Conservation (phyloP, 2,329 filamentous ascomycete genomes). For the Pseudopyricularia javanii region DNA sequence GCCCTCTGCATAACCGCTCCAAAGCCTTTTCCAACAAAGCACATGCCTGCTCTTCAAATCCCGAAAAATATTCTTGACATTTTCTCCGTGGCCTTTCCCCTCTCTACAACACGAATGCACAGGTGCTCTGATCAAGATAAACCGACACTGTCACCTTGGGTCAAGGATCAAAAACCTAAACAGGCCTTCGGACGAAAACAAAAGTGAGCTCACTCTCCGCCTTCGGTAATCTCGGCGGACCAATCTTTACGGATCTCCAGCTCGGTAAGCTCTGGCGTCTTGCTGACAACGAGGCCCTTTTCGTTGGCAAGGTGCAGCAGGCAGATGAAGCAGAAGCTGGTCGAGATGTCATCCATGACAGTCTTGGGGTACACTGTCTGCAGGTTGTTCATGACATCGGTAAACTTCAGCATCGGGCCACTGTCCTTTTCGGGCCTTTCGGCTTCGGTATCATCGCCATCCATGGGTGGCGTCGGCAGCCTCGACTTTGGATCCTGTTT, state of each 20-base stretch:
- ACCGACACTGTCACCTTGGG: no score
- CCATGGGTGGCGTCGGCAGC: slow-evolving; percentile 14
- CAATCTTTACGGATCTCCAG: slow-evolving; percentile 50
- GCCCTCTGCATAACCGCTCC: no score
- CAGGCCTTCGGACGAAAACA: background rate
- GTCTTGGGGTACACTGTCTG: slow-evolving; percentile 76
- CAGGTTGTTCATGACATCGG: slow-evolving; percentile 78
- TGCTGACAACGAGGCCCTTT: slow-evolving; percentile 70
- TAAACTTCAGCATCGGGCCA: slow-evolving; percentile 64
- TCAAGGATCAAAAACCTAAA: background rate
- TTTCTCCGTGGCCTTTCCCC: no score
- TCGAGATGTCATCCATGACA: slow-evolving; percentile 88
- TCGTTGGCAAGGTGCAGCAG: slow-evolving; percentile 86
- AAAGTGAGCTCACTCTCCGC: slow-evolving; percentile 15
- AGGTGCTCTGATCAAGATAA: no score
- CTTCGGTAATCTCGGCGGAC: slow-evolving; percentile 42
- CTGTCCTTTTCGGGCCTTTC: slow-evolving; percentile 14
- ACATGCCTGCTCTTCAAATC: no score
- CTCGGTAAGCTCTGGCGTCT: slow-evolving; percentile 44
- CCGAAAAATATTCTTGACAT: no score
- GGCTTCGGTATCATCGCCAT: slow-evolving; percentile 8
- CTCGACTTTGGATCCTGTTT: slow-evolving; percentile 14
- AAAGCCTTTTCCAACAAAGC: no score
- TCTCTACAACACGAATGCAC: no score
- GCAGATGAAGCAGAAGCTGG: slow-evolving; percentile 86